phyloP scores from a whole-genome alignment of 2,329 filamentous ascomycete species.

The Xylaria sp. region DNA sequence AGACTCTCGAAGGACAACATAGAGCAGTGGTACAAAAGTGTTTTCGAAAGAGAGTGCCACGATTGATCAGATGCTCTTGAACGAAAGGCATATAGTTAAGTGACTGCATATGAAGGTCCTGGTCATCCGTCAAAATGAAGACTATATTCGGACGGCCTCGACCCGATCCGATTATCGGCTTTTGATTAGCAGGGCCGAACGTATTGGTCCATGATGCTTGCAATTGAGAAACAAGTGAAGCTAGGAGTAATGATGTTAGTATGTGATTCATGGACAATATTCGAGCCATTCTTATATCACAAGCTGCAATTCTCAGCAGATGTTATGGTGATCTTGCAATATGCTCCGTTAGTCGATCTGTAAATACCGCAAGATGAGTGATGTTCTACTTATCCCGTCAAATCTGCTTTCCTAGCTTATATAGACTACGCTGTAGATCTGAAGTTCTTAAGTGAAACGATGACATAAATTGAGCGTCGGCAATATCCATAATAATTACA shows the following conservation, averaged over 20 bases:
- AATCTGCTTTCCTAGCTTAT: neutral
- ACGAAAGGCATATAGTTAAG: slow-evolving; percentile 69
- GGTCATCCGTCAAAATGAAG: slow-evolving; percentile 75
- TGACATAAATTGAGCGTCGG: neutral
- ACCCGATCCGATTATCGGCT: slow-evolving; percentile 29
- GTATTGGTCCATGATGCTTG: slow-evolving; percentile 27
- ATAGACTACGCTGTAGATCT: neutral
- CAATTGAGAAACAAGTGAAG: slow-evolving; percentile 3
- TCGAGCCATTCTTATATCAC: neutral
- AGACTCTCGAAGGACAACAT: slow-evolving; percentile 75
- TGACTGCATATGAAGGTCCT: slow-evolving; percentile 70
- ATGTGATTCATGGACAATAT: slow-evolving; percentile 5
- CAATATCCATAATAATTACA: neutral
- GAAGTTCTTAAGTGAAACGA: neutral
- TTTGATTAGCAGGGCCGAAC: slow-evolving; percentile 39
- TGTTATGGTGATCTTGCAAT: neutral
- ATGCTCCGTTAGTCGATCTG: neutral
- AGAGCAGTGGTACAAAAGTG: slow-evolving; percentile 75
- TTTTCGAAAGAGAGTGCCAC: slow-evolving; percentile 68
- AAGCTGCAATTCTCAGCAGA: neutral
- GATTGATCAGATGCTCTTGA: slow-evolving; percentile 63
- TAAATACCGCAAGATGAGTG: neutral
- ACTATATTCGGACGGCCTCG: slow-evolving; percentile 64
- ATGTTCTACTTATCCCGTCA: neutral
- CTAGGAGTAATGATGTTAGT: slow-evolving; percentile 9